Percentiles rank a stretch among this genome's conserved stretches.
Evolutionary conservation across 2,329 filamentous ascomycete species (phyloP).

Genomic region (Anthostomella pinea): DNA sequence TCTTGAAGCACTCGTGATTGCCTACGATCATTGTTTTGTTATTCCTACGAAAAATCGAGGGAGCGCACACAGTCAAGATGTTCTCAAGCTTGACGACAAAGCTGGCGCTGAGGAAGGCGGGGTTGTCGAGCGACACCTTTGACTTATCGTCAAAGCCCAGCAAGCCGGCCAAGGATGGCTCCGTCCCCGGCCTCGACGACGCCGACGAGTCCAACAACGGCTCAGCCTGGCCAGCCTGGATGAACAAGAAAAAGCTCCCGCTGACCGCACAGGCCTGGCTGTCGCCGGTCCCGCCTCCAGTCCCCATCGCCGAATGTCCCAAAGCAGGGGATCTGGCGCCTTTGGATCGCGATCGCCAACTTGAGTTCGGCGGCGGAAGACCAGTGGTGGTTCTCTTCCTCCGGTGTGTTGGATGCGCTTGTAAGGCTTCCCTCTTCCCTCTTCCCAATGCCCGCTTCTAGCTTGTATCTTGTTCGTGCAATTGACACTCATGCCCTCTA

Average conservation of each 20-base stretch:
- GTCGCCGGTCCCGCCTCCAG: slow-evolving; percentile 48
- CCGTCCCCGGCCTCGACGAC: slow-evolving; percentile 29
- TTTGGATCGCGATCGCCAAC: slow-evolving; percentile 42
- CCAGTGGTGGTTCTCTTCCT: slow-evolving; percentile 50
- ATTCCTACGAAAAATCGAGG: too few relatives aligned
- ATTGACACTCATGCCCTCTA: slow-evolving; percentile 1
- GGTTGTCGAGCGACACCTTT: slow-evolving; percentile 50
- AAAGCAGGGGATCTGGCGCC: slow-evolving; percentile 48
- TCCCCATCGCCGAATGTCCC: slow-evolving; percentile 44
- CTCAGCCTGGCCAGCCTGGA: slow-evolving; percentile 41
- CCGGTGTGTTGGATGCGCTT: slow-evolving; percentile 55
- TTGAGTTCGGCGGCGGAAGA: slow-evolving; percentile 42
- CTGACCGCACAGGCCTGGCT: slow-evolving; percentile 54
- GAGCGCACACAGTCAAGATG: slow-evolving; percentile 40
- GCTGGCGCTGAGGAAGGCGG: slow-evolving; percentile 55
- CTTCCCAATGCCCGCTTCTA: slow-evolving; percentile 2
- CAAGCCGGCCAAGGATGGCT: slow-evolving; percentile 21
- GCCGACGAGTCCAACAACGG: slow-evolving; percentile 24
- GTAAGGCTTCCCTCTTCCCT: slow-evolving; percentile 35
- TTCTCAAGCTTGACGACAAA: slow-evolving; percentile 56
- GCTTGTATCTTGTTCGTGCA: slow-evolving; percentile 4
- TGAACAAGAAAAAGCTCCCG: slow-evolving; percentile 48
- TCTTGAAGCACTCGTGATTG: too few relatives aligned
- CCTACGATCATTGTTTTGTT: too few relatives aligned
- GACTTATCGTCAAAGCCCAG: slow-evolving; percentile 38